These are phyloP conservation scores for Phytophthora fragariaefolia DNA, from an alignment of 352 stramenopile species.

Conservation along the genomic window DNA sequence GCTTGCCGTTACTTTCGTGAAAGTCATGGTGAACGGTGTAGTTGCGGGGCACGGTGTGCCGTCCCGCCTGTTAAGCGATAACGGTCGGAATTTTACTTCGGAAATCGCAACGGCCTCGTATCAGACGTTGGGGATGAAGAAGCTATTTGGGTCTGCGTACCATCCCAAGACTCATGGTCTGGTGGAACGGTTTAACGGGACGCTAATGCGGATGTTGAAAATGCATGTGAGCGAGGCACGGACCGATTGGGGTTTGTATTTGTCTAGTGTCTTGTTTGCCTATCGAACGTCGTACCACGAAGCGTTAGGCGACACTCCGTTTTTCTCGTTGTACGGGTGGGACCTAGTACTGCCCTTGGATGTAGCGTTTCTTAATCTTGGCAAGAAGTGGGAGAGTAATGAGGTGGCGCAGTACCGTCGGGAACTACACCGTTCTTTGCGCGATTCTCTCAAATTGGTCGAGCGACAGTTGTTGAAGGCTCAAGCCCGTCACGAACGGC, in stretches of 20 bases:
- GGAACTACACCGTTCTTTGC: background rate
- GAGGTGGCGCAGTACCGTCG: background rate
- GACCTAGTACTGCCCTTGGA: constrained; percentile 7
- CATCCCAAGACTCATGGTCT: too few species aligned
- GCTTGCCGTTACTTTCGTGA: too few species aligned
- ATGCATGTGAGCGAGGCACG: too few species aligned
- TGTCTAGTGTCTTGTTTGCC: too few species aligned
- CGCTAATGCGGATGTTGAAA: too few species aligned
- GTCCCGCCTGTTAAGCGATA: constrained; percentile 3
- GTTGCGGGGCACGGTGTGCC: constrained; percentile 2
- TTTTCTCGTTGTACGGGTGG: constrained; percentile 12
- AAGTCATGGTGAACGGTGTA: background rate
- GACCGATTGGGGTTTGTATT: too few species aligned
- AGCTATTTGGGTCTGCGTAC: background rate
- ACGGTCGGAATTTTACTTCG: too few species aligned
- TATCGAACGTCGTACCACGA: constrained; percentile 16
- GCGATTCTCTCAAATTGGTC: background rate
- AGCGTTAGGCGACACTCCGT: constrained; percentile 2
- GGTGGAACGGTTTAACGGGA: too few species aligned
- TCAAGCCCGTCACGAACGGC: background rate
- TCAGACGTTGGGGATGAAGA: constrained; percentile 6
- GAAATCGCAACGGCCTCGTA: constrained; percentile 8
- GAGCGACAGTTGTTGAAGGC: constrained; percentile 8
- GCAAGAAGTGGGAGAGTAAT: too few species aligned
- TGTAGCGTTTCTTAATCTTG: constrained; percentile 20